Conservation (phyloP, 2,329 filamentous ascomycete genomes). For the Stagonosporopsis chrysanthemi region DNA sequence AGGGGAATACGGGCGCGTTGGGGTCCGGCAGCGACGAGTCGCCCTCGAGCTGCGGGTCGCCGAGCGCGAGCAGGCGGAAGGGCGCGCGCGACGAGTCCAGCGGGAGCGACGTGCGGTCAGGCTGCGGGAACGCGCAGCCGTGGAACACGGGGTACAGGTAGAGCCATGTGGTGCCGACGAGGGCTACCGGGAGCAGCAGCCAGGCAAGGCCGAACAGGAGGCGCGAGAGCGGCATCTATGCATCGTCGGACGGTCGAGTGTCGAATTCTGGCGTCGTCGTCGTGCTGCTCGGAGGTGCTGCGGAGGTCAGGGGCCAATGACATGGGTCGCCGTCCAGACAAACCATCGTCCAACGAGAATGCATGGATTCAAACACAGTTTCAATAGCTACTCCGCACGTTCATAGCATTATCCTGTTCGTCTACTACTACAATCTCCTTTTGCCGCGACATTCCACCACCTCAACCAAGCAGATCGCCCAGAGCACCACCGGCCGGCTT, state of each 20-base stretch:
- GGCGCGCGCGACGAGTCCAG: conserved; percentile 63
- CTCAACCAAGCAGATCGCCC: conserved; percentile 46
- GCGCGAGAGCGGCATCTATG: conserved; percentile 60
- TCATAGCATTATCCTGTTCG: conserved; percentile 1
- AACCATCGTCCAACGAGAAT: no score
- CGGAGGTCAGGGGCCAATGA: conserved; percentile 12
- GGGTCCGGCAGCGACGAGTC: conserved; percentile 76
- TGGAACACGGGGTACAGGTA: conserved; percentile 86
- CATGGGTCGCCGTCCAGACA: background rate
- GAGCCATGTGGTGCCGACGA: conserved; percentile 76
- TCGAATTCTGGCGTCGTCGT: background rate
- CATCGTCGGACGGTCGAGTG: conserved; percentile 39
- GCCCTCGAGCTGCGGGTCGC: conserved; percentile 92
- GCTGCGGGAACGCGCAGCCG: conserved; percentile 78
- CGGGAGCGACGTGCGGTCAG: conserved; percentile 21
- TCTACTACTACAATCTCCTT: background rate
- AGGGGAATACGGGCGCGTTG: conserved; percentile 47
- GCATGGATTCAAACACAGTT: no score
- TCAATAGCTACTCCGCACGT: background rate
- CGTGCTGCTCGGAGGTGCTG: conserved; percentile 11
- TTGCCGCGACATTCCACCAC: background rate
- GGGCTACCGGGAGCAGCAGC: conserved; percentile 69
- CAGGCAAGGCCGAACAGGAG: conserved; percentile 56
- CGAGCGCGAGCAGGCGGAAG: conserved; percentile 86
- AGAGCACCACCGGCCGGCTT: conserved; percentile 47